These are phyloP conservation scores for Vicia faba DNA, from an alignment of 306 rosid species.

Conservation along the genomic window DNA sequence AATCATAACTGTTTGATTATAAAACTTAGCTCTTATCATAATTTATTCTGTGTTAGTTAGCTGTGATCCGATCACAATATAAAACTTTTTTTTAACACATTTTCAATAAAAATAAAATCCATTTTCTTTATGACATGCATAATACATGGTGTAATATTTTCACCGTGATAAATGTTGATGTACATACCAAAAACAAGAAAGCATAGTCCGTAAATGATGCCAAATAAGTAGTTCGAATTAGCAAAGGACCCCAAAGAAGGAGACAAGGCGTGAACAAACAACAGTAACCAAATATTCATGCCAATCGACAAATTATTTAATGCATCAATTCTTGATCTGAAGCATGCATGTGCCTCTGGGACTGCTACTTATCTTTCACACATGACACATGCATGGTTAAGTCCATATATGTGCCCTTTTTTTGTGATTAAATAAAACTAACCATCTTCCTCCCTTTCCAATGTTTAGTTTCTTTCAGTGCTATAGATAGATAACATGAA, in stretches of 20 bases:
- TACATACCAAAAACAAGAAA: conserved; percentile 13
- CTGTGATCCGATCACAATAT: no score
- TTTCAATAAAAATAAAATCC: no score
- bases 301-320: conserved; percentile 37
- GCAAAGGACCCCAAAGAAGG: conserved; percentile 27
- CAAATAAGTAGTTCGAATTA: conserved; percentile 13
- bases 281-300: conserved; percentile 33
- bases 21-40: no score
- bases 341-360: conserved; percentile 50
- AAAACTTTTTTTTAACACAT: no score
- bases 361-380: conserved; percentile 26
- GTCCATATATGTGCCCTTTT: conserved; percentile 33
- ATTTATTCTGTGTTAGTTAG: no score
- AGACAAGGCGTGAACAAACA: conserved; percentile 43
- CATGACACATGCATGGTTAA: conserved; percentile 31
- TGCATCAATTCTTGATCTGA: conserved; percentile 4
- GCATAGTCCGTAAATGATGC: not conserved
- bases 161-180: not conserved
- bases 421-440: conserved; percentile 20
- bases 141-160: not conserved
- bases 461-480: conserved; percentile 32
- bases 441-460: conserved; percentile 25
- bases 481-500: not conserved
- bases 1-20: no score
- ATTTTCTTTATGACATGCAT: no score